These are phyloP conservation scores for Hyaloscypha bicolor DNA, from an alignment of 495 filamentous ascomycete species.

Conservation along the genomic window DNA sequence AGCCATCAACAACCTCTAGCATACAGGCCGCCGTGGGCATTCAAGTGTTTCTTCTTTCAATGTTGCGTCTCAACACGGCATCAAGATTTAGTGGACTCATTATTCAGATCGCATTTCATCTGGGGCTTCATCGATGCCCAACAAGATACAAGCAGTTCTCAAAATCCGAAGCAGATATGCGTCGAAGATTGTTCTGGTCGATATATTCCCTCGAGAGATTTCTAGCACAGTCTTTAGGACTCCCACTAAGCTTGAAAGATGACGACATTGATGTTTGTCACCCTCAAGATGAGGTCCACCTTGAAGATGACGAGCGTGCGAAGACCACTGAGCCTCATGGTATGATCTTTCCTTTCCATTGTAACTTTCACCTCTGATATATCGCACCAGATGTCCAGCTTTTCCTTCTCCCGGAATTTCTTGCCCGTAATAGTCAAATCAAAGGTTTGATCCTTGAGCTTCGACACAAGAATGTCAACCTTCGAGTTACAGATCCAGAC, in stretches of 20 bases:
- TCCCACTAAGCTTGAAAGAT: slow-evolving; percentile 52
- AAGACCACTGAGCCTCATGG: not conserved
- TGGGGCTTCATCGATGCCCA: slow-evolving; percentile 53
- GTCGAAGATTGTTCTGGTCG: slow-evolving; percentile 52
- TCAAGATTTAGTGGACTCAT: slow-evolving; percentile 50
- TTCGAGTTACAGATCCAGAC: slow-evolving; percentile 17
- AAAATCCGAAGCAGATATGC: slow-evolving; percentile 41
- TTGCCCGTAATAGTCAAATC: slow-evolving; percentile 17
- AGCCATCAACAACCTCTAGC: slow-evolving; percentile 41
- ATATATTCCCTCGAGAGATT: slow-evolving; percentile 53
- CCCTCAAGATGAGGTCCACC: slow-evolving; percentile 39
- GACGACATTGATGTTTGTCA: slow-evolving; percentile 57
- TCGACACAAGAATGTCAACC: slow-evolving; percentile 19
- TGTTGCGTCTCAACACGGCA: slow-evolving; percentile 50
- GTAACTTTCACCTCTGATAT: not conserved
- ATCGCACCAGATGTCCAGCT: not conserved
- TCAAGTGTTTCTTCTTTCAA: slow-evolving; percentile 49
- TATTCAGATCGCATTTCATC: slow-evolving; percentile 48
- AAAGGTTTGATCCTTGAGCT: slow-evolving; percentile 25
- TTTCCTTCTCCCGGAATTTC: slow-evolving; percentile 11
- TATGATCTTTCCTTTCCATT: not conserved
- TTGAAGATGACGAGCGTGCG: not conserved
- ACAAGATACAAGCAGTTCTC: slow-evolving; percentile 44
- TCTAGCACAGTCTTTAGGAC: slow-evolving; percentile 50
- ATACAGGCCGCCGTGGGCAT: slow-evolving; percentile 49